A percentile compares a stretch with the other conserved stretches of the same genome.
phyloP scores from a whole-genome alignment of 352 stramenopile species.

The Phytophthora foliorum region DNA sequence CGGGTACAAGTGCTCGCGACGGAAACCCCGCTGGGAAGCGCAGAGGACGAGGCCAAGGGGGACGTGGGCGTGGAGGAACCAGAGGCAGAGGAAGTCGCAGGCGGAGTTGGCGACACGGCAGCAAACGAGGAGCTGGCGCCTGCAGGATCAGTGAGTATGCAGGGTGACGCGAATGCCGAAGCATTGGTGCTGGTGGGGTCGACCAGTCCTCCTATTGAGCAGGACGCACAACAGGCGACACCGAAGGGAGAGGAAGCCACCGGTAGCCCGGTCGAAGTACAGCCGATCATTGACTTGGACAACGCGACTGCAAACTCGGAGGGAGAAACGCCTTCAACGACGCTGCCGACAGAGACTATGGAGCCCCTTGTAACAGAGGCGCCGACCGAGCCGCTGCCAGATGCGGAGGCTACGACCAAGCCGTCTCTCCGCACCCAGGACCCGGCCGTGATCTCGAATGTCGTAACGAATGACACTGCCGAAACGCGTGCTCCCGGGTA shows the following conservation, averaged over 20 bases:
- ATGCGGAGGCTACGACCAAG: slow-evolving; percentile 32
- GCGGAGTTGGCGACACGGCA: slow-evolving; percentile 5
- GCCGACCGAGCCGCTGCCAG: background rate
- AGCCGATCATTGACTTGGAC: background rate
- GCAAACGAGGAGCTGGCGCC: background rate
- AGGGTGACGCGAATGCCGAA: slow-evolving; percentile 7
- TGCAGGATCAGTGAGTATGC: background rate
- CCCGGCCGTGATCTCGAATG: slow-evolving; percentile 28
- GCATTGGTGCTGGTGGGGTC: slow-evolving; percentile 18
- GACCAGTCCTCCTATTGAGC: background rate
- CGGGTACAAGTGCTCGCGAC: slow-evolving; percentile 14
- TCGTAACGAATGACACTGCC: slow-evolving; percentile 21
- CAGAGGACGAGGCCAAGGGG: slow-evolving; percentile 1
- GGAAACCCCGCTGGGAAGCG: background rate
- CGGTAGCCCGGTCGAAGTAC: background rate
- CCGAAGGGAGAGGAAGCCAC: slow-evolving; percentile 3
- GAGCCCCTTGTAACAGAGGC: slow-evolving; percentile 6
- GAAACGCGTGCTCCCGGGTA: slow-evolving; percentile 23
- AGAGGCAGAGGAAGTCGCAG: slow-evolving; percentile 22
- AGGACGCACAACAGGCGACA: background rate
- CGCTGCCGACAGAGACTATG: background rate
- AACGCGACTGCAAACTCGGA: background rate
- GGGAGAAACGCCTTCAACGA: slow-evolving; percentile 8
- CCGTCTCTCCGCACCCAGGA: slow-evolving; percentile 47
- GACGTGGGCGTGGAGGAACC: slow-evolving; percentile 19